Evolutionary conservation across 306 rosid species (phyloP).

Genomic region (Corylus avellana): DNA sequence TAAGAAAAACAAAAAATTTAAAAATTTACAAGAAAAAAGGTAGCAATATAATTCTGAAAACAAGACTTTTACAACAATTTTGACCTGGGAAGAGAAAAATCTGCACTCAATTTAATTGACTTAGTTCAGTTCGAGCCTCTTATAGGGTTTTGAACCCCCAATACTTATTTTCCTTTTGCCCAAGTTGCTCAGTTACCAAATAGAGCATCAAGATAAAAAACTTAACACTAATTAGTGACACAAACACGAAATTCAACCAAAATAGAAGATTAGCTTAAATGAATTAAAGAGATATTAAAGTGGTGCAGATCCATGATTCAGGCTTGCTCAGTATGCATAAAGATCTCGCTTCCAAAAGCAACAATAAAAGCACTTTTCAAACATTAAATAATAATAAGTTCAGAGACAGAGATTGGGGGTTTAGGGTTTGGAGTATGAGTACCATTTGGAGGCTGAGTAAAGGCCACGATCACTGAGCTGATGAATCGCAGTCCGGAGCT

Average conservation of each 20-base stretch:
- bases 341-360: not conserved
- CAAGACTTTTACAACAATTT: not conserved
- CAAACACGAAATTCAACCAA: not conserved
- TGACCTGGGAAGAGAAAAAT: not conserved
- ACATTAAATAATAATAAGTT: not conserved
- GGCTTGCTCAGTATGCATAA: not conserved
- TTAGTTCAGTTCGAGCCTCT: not conserved
- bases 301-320: not conserved
- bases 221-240: not conserved
- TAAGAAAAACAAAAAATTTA: not conserved
- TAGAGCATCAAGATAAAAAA: not conserved
- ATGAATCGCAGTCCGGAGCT: slow-evolving; percentile 85
- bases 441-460: slow-evolving; percentile 90
- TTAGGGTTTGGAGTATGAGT: slow-evolving; percentile 14
- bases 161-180: not conserved
- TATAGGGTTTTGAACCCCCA: not conserved
- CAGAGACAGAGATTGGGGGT: not conserved
- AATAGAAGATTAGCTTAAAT: not conserved
- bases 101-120: not conserved
- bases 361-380: not conserved
- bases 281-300: not conserved
- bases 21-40: not conserved
- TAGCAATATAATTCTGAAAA: not conserved
- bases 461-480: slow-evolving; percentile 89
- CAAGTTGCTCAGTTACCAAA: not conserved